Evolutionary conservation across 257 asterid species (phyloP), one percentile per base, ranked within the genome.

Genomic region (Penstemon barbatus): DNA sequence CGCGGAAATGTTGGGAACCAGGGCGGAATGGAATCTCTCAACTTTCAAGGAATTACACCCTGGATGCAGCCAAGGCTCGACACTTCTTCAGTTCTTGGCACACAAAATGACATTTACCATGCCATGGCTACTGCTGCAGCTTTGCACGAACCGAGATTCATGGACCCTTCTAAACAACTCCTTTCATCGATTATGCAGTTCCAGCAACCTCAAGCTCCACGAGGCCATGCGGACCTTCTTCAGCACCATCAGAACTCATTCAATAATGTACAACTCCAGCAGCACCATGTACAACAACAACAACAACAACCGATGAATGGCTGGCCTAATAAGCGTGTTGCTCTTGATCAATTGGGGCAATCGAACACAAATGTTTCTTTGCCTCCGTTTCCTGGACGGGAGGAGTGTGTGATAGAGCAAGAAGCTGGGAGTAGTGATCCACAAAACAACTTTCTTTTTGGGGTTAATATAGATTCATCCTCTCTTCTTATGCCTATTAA

Each of bases 371-470:
- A 53, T 36, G 77, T 76, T 71, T 77, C 87, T 45, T 79, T 85
- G 73, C 96, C 97, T 55, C 92, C 93, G 0, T 85, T 87, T 77
- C 97, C 95, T 8, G 84, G 89, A 40, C 71, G 89, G 71, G 95
- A 80, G 71, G 95, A 80, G 73, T 74, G 88, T 71, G 57, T 79
- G 71, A 74, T 81, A 10, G 87, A 82, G 68, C 92, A 81, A 57
- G 88, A 76, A 74, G 33, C 33, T 25, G 89, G 82, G 9, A 76
- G 79, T 57, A 80, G 68, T 52, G 93, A 85, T 70, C 83, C 82
- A n/a, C 93, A 87, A 56, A 89, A 79, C 72, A 71, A 82, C 78
- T 80, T 79, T 50, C 81, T 87, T 40, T 88, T 82, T 48, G 93
- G 96, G 66, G 88, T 82, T 48, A 84, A 84, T 75, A 82, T 85